Conservation (phyloP, 176 grass and related monocot genomes). For the Oryza coarctata region DNA sequence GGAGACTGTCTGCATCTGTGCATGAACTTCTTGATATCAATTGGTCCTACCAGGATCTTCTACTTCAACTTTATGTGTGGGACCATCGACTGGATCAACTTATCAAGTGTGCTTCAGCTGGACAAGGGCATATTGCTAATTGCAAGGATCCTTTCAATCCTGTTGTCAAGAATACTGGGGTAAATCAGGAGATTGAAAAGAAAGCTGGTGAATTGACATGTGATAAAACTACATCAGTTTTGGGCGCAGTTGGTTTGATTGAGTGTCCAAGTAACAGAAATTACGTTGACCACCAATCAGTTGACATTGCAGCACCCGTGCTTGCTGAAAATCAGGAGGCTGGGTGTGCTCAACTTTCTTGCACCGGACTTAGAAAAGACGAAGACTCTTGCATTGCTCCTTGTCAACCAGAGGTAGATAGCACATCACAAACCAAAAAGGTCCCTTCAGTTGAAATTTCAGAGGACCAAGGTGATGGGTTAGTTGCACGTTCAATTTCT, state of each 20-base stretch:
- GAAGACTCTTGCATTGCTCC: conserved; percentile 36
- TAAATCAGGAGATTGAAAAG: conserved; percentile 14
- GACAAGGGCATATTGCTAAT: conserved; percentile 35
- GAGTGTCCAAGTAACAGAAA: conserved; percentile 11
- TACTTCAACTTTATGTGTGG: conserved; percentile 84
- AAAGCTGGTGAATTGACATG: conserved; percentile 24
- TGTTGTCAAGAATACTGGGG: conserved; percentile 24
- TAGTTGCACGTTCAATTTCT: conserved; percentile 23
- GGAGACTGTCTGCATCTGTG: conserved; percentile 31
- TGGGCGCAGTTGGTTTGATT: not conserved
- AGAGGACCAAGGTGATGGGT: conserved; percentile 18
- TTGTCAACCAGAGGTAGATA: conserved; percentile 34
- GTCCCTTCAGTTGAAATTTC: conserved; percentile 39
- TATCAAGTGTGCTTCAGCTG: conserved; percentile 45
- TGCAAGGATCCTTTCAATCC: conserved; percentile 26
- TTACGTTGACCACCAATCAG: conserved; percentile 21
- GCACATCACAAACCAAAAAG: conserved; percentile 26
- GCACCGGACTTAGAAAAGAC: conserved; percentile 25
- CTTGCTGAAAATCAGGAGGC: conserved; percentile 28
- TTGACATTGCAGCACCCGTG: conserved; percentile 28
- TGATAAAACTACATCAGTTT: conserved; percentile 1
- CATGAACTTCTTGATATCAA: conserved; percentile 71
- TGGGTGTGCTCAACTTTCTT: conserved; percentile 27
- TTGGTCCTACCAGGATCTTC: conserved; percentile 83
- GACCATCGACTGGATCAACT: conserved; percentile 76